Percentiles rank a stretch among this genome's conserved stretches.
These are phyloP conservation scores for Ophiostoma pallidulum DNA, from an alignment of 2,329 filamentous ascomycete species.

Conservation along the genomic window DNA sequence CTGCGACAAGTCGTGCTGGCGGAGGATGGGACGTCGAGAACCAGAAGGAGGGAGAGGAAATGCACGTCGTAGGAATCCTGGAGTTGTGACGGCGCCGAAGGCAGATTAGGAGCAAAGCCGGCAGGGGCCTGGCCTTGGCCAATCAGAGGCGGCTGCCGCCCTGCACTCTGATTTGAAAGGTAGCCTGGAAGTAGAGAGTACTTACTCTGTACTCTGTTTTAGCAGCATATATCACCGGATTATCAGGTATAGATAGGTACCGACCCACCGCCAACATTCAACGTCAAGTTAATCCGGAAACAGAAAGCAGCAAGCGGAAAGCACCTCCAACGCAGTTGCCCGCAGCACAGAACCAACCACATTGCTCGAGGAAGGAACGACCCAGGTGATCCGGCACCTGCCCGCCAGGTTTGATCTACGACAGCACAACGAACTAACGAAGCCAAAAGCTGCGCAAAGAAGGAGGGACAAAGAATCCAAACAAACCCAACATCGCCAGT, in stretches of 20 bases:
- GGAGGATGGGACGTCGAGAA: too few species aligned
- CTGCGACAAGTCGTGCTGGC: too few species aligned
- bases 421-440: background rate
- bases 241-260: too few species aligned
- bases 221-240: too few species aligned
- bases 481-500: background rate
- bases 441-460: background rate
- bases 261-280: too few species aligned
- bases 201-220: too few species aligned
- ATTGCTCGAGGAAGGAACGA: background rate
- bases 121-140: background rate
- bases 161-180: too few species aligned
- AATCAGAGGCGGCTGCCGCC: conserved; percentile 1
- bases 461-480: background rate
- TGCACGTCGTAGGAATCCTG: too few species aligned
- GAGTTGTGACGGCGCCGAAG: conserved; percentile 5
- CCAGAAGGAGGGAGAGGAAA: too few species aligned
- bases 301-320: background rate
- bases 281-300: background rate
- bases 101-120: conserved; percentile 3
- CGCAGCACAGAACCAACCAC: background rate
- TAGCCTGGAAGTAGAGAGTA: too few species aligned
- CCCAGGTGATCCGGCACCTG: background rate
- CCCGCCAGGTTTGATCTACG: conserved; percentile 5
- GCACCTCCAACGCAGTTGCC: too few species aligned